Percentiles rank a stretch among this genome's conserved stretches.
Conservation (phyloP, 768 basidiomycete genomes). For the Phaeotremella fagi region DNA sequence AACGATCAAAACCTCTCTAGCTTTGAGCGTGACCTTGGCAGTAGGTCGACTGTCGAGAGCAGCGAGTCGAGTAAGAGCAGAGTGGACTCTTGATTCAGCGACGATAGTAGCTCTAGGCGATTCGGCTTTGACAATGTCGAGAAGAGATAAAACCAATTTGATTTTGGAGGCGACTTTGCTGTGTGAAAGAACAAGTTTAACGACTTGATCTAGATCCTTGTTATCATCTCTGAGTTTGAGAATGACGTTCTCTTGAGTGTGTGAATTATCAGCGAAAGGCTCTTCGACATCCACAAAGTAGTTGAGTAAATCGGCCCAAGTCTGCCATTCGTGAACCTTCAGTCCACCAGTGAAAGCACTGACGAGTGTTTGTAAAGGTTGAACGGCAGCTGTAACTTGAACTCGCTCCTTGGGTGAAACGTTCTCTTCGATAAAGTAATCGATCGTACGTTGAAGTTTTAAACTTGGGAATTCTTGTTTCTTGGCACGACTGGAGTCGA, state of each 20-base stretch:
- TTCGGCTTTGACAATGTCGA: slow-evolving; percentile 83
- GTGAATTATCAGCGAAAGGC: slow-evolving; percentile 74
- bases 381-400: slow-evolving; percentile 70
- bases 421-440: slow-evolving; percentile 75
- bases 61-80: slow-evolving; percentile 74
- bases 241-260: slow-evolving; percentile 76
- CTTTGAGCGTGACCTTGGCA: slow-evolving; percentile 85
- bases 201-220: slow-evolving; percentile 87
- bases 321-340: slow-evolving; percentile 72
- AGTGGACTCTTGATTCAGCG: slow-evolving; percentile 66
- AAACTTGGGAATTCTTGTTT: slow-evolving; percentile 80
- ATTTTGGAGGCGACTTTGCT: slow-evolving; percentile 91
- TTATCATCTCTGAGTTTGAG: slow-evolving; percentile 82
- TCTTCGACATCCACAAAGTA: slow-evolving; percentile 82
- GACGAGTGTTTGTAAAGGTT: slow-evolving; percentile 66
- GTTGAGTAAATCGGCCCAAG: slow-evolving; percentile 67
- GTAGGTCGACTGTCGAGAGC: slow-evolving; percentile 89
- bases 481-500: slow-evolving; percentile 72
- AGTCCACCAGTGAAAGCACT: slow-evolving; percentile 75
- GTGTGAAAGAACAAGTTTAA: slow-evolving; percentile 82
- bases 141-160: slow-evolving; percentile 74
- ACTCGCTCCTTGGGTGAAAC: slow-evolving; percentile 73
- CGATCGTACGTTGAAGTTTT: slow-evolving; percentile 78
- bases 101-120: slow-evolving; percentile 64
- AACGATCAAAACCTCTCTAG: slow-evolving; percentile 92